Evolutionary conservation across 2,329 filamentous ascomycete genomes (phyloP).

Genomic region (Blastomyces percursus): DNA sequence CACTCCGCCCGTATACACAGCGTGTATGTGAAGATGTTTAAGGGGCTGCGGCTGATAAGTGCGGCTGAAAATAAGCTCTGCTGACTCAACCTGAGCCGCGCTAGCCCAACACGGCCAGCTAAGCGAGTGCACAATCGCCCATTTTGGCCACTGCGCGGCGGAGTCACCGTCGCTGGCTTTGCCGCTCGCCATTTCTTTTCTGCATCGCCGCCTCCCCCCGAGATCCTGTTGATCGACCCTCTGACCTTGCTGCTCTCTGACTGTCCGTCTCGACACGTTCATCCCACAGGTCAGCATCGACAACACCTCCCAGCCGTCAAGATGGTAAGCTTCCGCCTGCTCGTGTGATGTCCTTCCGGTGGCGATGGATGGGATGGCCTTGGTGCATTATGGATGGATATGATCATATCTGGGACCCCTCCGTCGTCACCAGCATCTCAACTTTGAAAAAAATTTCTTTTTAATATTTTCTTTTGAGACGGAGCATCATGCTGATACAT

Average conservation of each 20-base stretch:
- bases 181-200: not conserved
- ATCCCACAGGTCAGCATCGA: constrained; percentile 26
- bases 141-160: constrained; percentile 14
- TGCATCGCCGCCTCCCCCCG: not conserved
- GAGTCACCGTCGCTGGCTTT: not conserved
- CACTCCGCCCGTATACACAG: too few relatives aligned
- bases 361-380: not conserved
- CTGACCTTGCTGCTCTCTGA: constrained; percentile 8
- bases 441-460: not conserved
- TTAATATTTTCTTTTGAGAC: not conserved
- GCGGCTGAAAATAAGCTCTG: constrained; percentile 1
- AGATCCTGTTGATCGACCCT: constrained; percentile 14
- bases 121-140: constrained; percentile 32
- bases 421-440: constrained; percentile 10
- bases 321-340: constrained; percentile 29
- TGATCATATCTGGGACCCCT: constrained; percentile 2
- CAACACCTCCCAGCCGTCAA: constrained; percentile 33
- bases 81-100: not conserved
- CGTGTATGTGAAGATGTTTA: not conserved
- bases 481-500: constrained; percentile 14
- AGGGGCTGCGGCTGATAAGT: not conserved
- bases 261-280: constrained; percentile 32
- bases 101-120: constrained; percentile 20
- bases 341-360: not conserved
- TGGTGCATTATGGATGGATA: not conserved